phyloP scores from a whole-genome alignment of 2,329 filamentous ascomycete genomes.

The Botrytis byssoidea region DNA sequence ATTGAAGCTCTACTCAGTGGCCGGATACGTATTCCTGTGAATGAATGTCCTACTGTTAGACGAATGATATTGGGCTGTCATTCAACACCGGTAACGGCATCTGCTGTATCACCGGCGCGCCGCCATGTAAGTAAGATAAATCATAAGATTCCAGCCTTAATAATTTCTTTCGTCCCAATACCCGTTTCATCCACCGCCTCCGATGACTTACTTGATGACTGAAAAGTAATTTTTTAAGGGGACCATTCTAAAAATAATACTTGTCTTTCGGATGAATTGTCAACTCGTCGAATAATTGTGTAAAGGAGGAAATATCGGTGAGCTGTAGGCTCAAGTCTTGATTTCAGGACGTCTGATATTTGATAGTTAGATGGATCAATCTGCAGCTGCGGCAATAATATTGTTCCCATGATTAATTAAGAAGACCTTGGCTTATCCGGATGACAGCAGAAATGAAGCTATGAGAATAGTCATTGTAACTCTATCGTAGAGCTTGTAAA shows the following conservation, averaged over 20 bases:
- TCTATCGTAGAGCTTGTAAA: background rate
- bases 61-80: background rate
- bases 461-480: conserved; percentile 11
- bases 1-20: background rate
- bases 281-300: background rate
- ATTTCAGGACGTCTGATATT: background rate
- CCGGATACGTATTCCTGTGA: background rate
- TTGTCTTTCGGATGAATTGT: background rate
- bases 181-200: conserved; percentile 10
- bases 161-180: conserved; percentile 4
- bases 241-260: conserved; percentile 12
- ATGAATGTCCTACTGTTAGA: background rate
- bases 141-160: background rate
- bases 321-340: background rate
- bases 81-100: background rate
- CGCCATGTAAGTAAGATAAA: background rate
- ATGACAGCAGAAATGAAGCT: conserved; percentile 13
- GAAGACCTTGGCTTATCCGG: conserved; percentile 3
- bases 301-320: background rate
- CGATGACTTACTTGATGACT: background rate
- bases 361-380: conserved; percentile 7
- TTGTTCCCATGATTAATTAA: conserved; percentile 4
- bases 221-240: background rate
- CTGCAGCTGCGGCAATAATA: conserved; percentile 11
- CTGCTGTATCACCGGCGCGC: conserved; percentile 1